Conservation (phyloP, 257 asterid species). For the Solanum pimpinellifolium region DNA sequence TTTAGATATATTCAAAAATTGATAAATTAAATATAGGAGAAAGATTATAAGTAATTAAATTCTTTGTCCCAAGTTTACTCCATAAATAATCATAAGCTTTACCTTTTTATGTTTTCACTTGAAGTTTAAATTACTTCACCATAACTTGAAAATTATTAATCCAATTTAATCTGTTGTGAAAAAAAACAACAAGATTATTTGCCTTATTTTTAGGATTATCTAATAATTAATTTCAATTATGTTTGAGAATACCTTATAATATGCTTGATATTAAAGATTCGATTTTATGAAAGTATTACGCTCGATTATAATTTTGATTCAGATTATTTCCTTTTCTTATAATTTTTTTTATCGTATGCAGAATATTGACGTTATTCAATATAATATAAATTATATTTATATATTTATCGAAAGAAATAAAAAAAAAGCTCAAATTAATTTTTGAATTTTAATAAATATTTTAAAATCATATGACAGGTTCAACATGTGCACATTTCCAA, state of each 20-base stretch:
- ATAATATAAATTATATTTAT: background rate
- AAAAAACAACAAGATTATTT: background rate
- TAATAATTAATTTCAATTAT: background rate
- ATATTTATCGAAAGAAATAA: background rate
- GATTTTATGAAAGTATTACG: background rate
- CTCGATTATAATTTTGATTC: background rate
- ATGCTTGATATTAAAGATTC: background rate
- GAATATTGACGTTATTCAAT: background rate
- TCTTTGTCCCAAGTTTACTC: background rate
- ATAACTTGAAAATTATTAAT: background rate
- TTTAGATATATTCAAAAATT: background rate
- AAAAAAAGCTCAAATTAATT: background rate
- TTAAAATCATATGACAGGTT: background rate
- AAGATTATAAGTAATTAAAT: background rate
- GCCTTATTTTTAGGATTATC: background rate
- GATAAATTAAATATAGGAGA: background rate
- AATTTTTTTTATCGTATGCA: background rate
- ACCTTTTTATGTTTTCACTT: background rate
- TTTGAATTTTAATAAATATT: background rate
- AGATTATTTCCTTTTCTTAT: no score
- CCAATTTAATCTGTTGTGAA: background rate
- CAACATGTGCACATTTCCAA: background rate
- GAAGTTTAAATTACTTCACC: background rate
- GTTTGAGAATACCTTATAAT: background rate
- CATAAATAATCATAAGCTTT: background rate